Conservation (phyloP, 495 filamentous ascomycete species). For the Melanomma pulvis-pyrius region DNA sequence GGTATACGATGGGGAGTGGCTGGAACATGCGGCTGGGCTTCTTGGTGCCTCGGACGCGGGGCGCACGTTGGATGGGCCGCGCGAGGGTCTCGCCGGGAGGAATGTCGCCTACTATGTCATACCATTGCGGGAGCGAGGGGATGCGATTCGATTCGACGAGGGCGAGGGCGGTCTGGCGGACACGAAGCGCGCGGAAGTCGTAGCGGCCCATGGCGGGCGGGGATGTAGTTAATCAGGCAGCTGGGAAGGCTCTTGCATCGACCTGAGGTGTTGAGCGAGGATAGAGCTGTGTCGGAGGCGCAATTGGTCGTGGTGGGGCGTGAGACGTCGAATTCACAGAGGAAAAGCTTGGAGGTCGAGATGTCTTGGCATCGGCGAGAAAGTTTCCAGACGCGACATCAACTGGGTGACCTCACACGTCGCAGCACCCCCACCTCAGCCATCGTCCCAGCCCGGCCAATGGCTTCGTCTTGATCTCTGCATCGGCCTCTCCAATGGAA, state of each 20-base stretch:
- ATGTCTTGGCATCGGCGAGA: neutral
- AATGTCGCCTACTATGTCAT: conserved; percentile 68
- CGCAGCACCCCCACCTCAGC: conserved; percentile 2
- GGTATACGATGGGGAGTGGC: conserved; percentile 75
- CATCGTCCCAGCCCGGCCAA: conserved; percentile 6
- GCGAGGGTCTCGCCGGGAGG: conserved; percentile 79
- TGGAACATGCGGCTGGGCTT: conserved; percentile 77
- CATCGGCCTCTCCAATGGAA: neutral
- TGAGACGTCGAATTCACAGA: neutral
- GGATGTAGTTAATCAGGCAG: neutral
- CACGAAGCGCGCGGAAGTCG: conserved; percentile 72
- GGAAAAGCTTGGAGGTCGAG: neutral
- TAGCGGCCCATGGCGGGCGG: conserved; percentile 63
- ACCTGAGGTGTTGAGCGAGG: neutral
- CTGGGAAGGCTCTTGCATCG: conserved; percentile 4
- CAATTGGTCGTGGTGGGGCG: neutral
- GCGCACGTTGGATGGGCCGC: conserved; percentile 53
- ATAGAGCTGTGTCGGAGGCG: neutral
- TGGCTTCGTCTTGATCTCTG: conserved; percentile 10
- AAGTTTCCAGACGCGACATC: conserved; percentile 18
- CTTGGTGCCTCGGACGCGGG: conserved; percentile 17
- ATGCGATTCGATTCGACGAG: conserved; percentile 58
- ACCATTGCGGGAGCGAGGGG: conserved; percentile 69
- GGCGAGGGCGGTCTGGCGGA: conserved; percentile 66
- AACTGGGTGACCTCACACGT: neutral